Evolutionary conservation across 352 stramenopile species (phyloP).

Genomic region (Globisporangium irregulare): DNA sequence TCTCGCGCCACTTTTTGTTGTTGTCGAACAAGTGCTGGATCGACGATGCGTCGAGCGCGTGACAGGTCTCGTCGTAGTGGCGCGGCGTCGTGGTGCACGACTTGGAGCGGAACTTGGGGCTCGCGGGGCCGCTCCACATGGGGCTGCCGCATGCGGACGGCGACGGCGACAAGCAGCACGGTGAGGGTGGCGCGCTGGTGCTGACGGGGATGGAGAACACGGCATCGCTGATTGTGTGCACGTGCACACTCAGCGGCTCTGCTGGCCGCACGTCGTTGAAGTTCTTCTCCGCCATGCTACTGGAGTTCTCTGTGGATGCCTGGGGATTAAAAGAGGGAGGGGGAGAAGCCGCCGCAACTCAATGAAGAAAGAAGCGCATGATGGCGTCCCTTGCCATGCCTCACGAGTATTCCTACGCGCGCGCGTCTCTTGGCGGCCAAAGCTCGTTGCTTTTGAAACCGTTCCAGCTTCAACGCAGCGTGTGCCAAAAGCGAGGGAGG

Average conservation of each 20-base stretch:
- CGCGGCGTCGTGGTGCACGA: slow-evolving; percentile 10
- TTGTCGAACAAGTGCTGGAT: slow-evolving; percentile 54
- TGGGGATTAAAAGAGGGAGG: too few relatives aligned
- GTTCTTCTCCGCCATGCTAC: slow-evolving; percentile 1
- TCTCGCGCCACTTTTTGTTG: slow-evolving; percentile 50
- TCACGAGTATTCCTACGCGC: too few relatives aligned
- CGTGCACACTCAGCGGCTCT: neutral
- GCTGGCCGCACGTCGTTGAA: neutral
- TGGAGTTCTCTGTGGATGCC: neutral
- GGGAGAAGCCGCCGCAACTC: too few relatives aligned
- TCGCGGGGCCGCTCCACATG: neutral
- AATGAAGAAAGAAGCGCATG: too few relatives aligned
- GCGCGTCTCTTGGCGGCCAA: too few relatives aligned
- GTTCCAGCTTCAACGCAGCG: neutral
- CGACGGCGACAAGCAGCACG: neutral
- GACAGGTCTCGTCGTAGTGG: slow-evolving; percentile 14
- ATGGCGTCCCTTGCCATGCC: too few relatives aligned
- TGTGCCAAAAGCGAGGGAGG: neutral
- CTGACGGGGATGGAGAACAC: neutral
- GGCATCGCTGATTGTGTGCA: neutral
- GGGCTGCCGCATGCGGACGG: neutral
- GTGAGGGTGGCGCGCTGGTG: neutral
- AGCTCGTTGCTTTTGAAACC: neutral
- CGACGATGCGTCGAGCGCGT: slow-evolving; percentile 26
- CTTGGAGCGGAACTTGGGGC: slow-evolving; percentile 7